Base-by-base conservation (phyloP, 768 basidiomycete genomes). In the Boletus vermiculosoides region DNA sequence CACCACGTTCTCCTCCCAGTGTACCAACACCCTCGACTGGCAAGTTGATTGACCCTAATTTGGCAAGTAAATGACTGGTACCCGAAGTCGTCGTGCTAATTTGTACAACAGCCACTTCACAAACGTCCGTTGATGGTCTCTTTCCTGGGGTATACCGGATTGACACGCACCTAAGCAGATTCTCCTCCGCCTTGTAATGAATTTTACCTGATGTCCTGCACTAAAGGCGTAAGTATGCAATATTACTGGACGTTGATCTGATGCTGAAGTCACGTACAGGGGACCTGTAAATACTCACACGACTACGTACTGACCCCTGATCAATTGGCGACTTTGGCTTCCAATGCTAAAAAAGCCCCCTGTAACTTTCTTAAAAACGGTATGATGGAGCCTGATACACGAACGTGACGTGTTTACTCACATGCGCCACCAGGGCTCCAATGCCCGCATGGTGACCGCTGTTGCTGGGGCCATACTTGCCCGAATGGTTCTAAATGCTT, bases 361-460 rank as follows among this genome's bases (percentile, higher is more conserved):
- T 92, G 90, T 72, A 91, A 90, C 68, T 90, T 86, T 78, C 76
- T 90, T 20, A 91, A 91, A 73, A 89, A 87, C 61, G 87, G 90
- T 85, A 55, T 23, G 74, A 55, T 23, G 74, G 56, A 42, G 52
- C 22, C 34, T 4, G 3, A 41, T 25, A 12, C 41, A 42, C 34
- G 8, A 57, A 40, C 6, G n/a, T 31, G 46, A 23, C 9, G 18
- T 5, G 13, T 20, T 60, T 53, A 18, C 45, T 63, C 25, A 70
- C 41, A 20, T 23, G 18, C 6, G 30, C 20, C 2, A 9, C 22
- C 58, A 90, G 90, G 87, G 31, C 75, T 86, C 28, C 80, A 79
- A 51, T 92, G 90, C 62, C 88, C 89, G n/a, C 85, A 85, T 60
- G 89, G 86, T 41, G 82, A 83, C 42, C 75, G 75, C 57, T 92